A percentile compares a stretch with the other conserved stretches of the same genome.
These are phyloP conservation scores for Colletotrichum sp. DNA, from an alignment of 2,329 filamentous ascomycete genomes.

Conservation along the genomic window DNA sequence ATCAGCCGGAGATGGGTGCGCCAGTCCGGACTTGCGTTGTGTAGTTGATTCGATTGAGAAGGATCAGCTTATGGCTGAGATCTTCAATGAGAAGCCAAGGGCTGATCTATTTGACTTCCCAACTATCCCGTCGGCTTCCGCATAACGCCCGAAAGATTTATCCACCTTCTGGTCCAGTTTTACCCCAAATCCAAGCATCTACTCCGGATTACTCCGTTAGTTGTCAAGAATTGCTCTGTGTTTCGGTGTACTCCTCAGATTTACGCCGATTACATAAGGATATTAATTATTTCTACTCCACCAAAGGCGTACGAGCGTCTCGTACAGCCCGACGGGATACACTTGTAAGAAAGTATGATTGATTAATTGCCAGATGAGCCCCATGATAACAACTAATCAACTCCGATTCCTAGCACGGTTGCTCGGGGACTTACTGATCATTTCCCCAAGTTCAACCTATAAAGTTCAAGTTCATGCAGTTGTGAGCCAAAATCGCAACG, in stretches of 20 bases:
- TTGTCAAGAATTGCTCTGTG: background rate
- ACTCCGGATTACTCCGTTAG: background rate
- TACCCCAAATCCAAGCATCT: background rate
- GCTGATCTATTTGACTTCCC: background rate
- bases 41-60: background rate
- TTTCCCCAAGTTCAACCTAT: background rate
- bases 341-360: background rate
- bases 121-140: background rate
- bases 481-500: background rate
- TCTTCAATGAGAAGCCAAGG: background rate
- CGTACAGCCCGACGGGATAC: background rate
- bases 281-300: background rate
- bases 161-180: background rate
- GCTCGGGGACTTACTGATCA: background rate
- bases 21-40: background rate
- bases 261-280: background rate
- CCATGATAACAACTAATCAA: background rate
- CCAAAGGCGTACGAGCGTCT: background rate
- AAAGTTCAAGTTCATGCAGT: background rate
- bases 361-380: background rate
- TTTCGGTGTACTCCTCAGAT: background rate
- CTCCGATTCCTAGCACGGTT: background rate
- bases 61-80: background rate
- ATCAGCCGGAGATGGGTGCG: background rate
- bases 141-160: background rate